Evolutionary conservation across 2,329 filamentous ascomycete genomes (phyloP).

Genomic region (Myriosclerotinia scirpicola): DNA sequence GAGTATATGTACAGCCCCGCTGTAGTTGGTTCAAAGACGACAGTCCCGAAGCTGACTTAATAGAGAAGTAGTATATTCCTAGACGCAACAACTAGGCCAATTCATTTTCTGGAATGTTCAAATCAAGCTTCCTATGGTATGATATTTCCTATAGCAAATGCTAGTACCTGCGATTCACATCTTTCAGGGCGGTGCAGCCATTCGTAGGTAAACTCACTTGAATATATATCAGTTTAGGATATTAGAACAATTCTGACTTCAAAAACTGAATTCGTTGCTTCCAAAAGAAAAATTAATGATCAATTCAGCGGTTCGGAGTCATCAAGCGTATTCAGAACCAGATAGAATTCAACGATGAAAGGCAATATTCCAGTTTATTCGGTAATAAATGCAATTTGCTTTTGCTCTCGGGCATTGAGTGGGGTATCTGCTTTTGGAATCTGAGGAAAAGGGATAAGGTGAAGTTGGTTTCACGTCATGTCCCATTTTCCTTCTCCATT

Average conservation of each 20-base stretch:
- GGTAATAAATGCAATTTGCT: background rate
- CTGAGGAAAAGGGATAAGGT: background rate
- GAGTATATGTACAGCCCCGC: too few species aligned
- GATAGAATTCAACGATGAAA: background rate
- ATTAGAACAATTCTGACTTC: background rate
- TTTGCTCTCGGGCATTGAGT: background rate
- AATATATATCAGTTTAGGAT: background rate
- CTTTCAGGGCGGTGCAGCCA: background rate
- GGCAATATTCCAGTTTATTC: background rate
- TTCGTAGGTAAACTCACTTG: background rate
- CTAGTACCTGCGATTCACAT: too few species aligned
- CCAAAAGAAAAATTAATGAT: background rate
- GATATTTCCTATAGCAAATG: too few species aligned
- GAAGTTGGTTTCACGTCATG: background rate
- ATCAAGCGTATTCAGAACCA: background rate
- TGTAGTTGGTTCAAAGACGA: too few species aligned
- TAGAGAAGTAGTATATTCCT: too few species aligned
- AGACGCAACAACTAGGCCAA: too few species aligned
- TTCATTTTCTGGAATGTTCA: too few species aligned
- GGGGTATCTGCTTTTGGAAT: constrained; percentile 7
- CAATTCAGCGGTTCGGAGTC: background rate
- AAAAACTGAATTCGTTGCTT: background rate
- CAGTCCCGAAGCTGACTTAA: too few species aligned
- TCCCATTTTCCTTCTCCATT: background rate
- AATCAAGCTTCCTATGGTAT: too few species aligned